Evolutionary conservation across 805 yeast genomes (phyloP).

Genomic region (Monosporozyma aquatica): DNA sequence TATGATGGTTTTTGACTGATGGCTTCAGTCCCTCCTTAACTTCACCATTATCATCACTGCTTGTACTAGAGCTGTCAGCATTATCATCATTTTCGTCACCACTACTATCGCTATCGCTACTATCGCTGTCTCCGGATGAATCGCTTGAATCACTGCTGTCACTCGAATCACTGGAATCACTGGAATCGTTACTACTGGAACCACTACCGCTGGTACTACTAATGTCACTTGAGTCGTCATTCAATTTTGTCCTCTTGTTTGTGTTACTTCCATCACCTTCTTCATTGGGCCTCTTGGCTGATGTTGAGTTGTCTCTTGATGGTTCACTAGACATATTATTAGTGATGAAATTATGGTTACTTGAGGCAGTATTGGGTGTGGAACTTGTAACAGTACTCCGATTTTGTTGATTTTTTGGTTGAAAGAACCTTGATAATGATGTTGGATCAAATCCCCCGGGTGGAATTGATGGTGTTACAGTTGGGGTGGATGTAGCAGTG

Average conservation of each 20-base stretch:
- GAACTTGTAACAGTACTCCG: conserved; percentile 9
- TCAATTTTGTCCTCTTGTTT: neutral
- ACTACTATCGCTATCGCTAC: conserved; percentile 35
- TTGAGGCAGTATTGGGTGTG: conserved; percentile 7
- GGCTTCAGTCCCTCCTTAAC: neutral
- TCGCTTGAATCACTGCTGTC: conserved; percentile 17
- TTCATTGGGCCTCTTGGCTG: conserved; percentile 1
- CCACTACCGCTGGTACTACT: conserved; percentile 2
- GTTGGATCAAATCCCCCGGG: conserved; percentile 28
- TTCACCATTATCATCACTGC: conserved; percentile 18
- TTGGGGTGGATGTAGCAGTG: neutral
- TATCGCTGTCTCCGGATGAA: conserved; percentile 32
- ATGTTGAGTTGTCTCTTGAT: neutral
- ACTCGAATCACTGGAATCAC: conserved; percentile 7
- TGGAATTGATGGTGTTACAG: neutral
- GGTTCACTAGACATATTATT: neutral
- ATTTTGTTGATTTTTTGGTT: conserved; percentile 24
- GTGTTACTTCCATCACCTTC: conserved; percentile 3
- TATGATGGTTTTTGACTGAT: no score
- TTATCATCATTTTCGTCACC: conserved; percentile 14
- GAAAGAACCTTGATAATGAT: conserved; percentile 30
- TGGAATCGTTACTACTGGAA: no score
- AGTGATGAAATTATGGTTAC: neutral
- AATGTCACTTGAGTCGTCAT: neutral
- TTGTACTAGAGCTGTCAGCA: conserved; percentile 14